These are phyloP conservation scores for Penicillium malachiteum DNA, from an alignment of 495 filamentous ascomycete species.

Conservation along the genomic window DNA sequence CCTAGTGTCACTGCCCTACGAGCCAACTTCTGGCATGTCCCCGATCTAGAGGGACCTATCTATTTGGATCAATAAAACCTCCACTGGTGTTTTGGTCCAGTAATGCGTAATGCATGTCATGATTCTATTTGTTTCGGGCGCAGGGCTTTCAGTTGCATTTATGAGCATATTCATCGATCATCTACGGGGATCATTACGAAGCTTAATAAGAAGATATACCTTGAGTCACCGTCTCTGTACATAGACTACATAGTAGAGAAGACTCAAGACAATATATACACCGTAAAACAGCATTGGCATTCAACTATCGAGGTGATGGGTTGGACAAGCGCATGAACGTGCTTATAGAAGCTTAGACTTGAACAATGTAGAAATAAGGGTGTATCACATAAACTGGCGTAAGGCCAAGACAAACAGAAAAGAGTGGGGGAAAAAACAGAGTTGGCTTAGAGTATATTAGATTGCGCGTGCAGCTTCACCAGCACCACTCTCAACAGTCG, in stretches of 20 bases:
- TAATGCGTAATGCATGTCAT: constrained; percentile 16
- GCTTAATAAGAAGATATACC: neutral
- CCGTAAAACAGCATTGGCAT: constrained; percentile 11
- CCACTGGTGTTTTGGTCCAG: neutral
- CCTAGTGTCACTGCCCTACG: constrained; percentile 81
- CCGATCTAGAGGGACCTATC: constrained; percentile 65
- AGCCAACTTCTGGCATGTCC: constrained; percentile 87
- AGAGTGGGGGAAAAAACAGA: too few relatives aligned
- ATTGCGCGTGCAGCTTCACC: constrained; percentile 81
- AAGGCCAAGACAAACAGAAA: constrained; percentile 10
- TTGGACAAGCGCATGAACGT: neutral
- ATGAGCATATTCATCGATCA: constrained; percentile 5
- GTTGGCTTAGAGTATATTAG: constrained; percentile 13
- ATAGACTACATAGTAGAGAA: constrained; percentile 3
- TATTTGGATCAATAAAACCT: constrained; percentile 46
- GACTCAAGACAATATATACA: constrained; percentile 1
- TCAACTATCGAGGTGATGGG: neutral
- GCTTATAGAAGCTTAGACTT: neutral
- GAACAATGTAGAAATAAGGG: constrained; percentile 8
- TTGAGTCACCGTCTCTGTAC: constrained; percentile 10
- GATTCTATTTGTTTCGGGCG: constrained; percentile 15
- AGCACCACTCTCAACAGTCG: constrained; percentile 66
- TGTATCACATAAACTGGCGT: constrained; percentile 23
- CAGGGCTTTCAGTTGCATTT: constrained; percentile 14
- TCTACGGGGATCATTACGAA: neutral